Percentiles rank a stretch among this genome's conserved stretches.
Conservation (phyloP, 1,139 yeast species). For the Trichomonascaceae sp. region DNA sequence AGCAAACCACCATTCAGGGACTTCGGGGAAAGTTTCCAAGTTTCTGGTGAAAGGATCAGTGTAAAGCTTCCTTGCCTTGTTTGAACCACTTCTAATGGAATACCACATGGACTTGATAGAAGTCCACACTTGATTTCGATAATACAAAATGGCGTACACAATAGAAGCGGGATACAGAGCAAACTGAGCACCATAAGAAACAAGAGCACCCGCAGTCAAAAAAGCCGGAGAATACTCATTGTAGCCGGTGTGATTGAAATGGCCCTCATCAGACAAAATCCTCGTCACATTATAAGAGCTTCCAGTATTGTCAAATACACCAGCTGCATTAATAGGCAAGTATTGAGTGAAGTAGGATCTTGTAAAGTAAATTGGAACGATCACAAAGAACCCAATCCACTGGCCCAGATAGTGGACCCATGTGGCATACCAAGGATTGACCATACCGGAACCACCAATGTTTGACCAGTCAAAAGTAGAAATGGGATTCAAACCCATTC, state of each 20-base stretch:
- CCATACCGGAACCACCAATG: constrained; percentile 29
- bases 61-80: constrained; percentile 28
- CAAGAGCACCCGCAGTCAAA: constrained; percentile 35
- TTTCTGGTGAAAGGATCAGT: constrained; percentile 48
- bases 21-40: constrained; percentile 52
- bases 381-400: constrained; percentile 38
- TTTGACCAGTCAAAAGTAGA: constrained; percentile 49
- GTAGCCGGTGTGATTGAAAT: constrained; percentile 28
- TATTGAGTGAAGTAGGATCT: constrained; percentile 48
- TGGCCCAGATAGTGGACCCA: constrained; percentile 37
- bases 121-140: constrained; percentile 13
- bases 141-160: constrained; percentile 44
- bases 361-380: constrained; percentile 43
- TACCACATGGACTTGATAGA: constrained; percentile 15
- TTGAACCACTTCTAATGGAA: constrained; percentile 13
- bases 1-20: constrained; percentile 58
- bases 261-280: constrained; percentile 36
- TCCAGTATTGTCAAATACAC: constrained; percentile 45
- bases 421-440: constrained; percentile 43
- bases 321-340: constrained; percentile 48
- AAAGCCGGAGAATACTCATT: constrained; percentile 43
- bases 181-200: constrained; percentile 29
- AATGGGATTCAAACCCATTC: constrained; percentile 55
- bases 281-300: constrained; percentile 37
- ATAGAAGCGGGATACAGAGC: constrained; percentile 36